Evolutionary conservation across 768 basidiomycete genomes (phyloP), one percentile per base, ranked within the genome.

Genomic region (Tricholoma bakamatsutake): DNA sequence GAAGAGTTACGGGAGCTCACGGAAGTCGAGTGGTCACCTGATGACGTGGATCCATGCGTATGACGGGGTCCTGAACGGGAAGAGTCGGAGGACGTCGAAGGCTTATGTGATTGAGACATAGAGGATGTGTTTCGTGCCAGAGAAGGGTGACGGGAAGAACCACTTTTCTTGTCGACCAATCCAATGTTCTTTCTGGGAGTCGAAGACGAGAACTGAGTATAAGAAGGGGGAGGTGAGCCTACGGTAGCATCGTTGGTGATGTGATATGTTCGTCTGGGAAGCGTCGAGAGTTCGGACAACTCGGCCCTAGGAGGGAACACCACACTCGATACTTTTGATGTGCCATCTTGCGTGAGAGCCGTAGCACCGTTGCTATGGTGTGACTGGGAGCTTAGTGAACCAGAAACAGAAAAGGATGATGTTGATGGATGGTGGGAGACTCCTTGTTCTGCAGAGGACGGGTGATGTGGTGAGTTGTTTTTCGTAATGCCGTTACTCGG

Each of bases 211-310:
- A 53, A 47, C 48, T 52, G 47, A 37, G 60, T 64, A 42, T 81
- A 80, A 2, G 80, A 77, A 3, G 80, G 79, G 0, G 80, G 80
- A 6, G 79, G 78, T 4, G 79, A 59, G 57, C 30, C 55, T 6
- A 52, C 30, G 1, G 51, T n/a, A 4, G 71, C 58, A 2, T 66
- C 68, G 59, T 81, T 80, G 4, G 66, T 65, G 51, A 81, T 62
- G 43, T 77, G 76, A 50, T 74, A 76, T 15, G 71, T 60, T 48
- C 77, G 65, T 51, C 70, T 68, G 1, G 76, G 72, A 12, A 77
- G 75, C 10, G 67, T 63, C 27, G 62, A 60, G 11, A 57, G 60
- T 31, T 27, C 42, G 21, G 27, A 42, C 12, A 4, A 17, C 15
- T 55, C 51, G 34, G 51, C 42, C 11, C 42, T 37, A 3, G 35